Evolutionary conservation across 1,284 basidiomycete species (phyloP).

Genomic region (Porogramme epimiltina): DNA sequence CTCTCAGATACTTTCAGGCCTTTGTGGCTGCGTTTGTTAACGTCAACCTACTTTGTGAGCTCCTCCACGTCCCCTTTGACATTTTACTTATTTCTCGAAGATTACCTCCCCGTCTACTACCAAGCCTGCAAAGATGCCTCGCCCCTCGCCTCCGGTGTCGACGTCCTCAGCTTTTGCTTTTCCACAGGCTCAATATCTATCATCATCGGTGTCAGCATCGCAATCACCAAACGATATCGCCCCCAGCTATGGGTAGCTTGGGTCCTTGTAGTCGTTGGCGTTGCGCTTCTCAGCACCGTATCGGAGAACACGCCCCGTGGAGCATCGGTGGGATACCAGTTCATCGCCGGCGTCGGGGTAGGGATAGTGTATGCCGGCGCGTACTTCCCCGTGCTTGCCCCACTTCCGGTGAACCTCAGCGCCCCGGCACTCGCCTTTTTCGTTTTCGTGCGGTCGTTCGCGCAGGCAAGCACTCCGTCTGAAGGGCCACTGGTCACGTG

Average conservation of each 20-base stretch:
- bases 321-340: slow-evolving; percentile 14
- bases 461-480: slow-evolving; percentile 23
- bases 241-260: slow-evolving; percentile 42
- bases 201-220: slow-evolving; percentile 37
- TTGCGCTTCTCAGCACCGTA: slow-evolving; percentile 38
- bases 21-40: slow-evolving; percentile 12
- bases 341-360: slow-evolving; percentile 33
- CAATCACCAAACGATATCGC: slow-evolving; percentile 33
- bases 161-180: slow-evolving; percentile 26
- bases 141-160: slow-evolving; percentile 42
- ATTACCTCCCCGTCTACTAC: slow-evolving; percentile 40
- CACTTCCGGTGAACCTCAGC: slow-evolving; percentile 32
- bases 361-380: slow-evolving; percentile 22
- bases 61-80: not conserved
- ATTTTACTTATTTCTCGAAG: not conserved
- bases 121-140: slow-evolving; percentile 46
- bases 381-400: slow-evolving; percentile 33
- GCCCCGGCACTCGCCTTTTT: slow-evolving; percentile 38
- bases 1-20: slow-evolving; percentile 19
- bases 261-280: slow-evolving; percentile 36
- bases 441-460: slow-evolving; percentile 35
- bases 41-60: slow-evolving; percentile 15
- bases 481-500: slow-evolving; percentile 15
- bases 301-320: slow-evolving; percentile 24
- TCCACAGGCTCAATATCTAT: slow-evolving; percentile 35